A percentile compares a stretch with the other conserved stretches of the same genome.
phyloP scores from a whole-genome alignment of 805 yeast species.

The Wickerhamomyces hampshirensis region DNA sequence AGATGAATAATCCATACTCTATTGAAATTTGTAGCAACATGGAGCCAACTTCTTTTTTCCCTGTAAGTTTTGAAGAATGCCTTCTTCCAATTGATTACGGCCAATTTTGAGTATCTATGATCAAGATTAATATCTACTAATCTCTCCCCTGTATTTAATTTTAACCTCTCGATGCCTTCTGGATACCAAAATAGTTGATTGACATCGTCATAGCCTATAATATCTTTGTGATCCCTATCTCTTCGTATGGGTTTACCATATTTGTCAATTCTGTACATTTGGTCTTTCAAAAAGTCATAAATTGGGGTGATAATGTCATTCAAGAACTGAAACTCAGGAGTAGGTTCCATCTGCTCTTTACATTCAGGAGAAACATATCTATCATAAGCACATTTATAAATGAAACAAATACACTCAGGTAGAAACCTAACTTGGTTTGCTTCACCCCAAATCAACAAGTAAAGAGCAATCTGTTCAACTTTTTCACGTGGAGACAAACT shows the following conservation, averaged over 20 bases:
- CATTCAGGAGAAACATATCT: conserved; percentile 42
- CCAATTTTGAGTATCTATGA: conserved; percentile 50
- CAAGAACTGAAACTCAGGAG: conserved; percentile 39
- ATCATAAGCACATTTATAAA: conserved; percentile 77
- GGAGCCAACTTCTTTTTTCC: conserved; percentile 76
- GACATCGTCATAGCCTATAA: conserved; percentile 86
- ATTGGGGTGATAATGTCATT: conserved; percentile 71
- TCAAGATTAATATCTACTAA: conserved; percentile 48
- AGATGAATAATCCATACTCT: conserved; percentile 77
- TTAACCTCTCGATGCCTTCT: conserved; percentile 61
- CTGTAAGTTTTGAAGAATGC: conserved; percentile 70
- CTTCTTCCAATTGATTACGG: conserved; percentile 57
- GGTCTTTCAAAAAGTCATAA: conserved; percentile 53
- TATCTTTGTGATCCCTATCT: conserved; percentile 60
- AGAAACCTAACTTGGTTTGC: conserved; percentile 79
- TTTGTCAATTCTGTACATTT: conserved; percentile 44
- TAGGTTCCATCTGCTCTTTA: conserved; percentile 15
- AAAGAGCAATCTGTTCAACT: conserved; percentile 61
- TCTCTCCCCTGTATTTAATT: conserved; percentile 36
- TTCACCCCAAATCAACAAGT: conserved; percentile 84
- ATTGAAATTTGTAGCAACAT: conserved; percentile 67
- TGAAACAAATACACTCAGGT: conserved; percentile 85
- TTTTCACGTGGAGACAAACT: conserved; percentile 43
- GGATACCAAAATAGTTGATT: conserved; percentile 86
- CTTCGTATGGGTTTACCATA: conserved; percentile 39